Evolutionary conservation across 176 grass and related monocot genomes (phyloP).

Genomic region (Oryza glumipatula): DNA sequence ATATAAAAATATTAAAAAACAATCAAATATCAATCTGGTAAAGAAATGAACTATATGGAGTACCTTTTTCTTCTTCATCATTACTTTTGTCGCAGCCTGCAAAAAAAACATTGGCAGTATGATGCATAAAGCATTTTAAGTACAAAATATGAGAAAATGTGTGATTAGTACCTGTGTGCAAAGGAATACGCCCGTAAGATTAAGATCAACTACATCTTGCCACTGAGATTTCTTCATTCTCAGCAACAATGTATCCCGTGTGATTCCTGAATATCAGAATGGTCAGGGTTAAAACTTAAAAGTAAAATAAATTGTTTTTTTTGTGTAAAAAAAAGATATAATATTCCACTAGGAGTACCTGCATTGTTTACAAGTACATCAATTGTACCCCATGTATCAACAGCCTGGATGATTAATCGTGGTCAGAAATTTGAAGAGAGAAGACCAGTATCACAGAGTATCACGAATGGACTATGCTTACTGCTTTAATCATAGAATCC

Average conservation of each 20-base stretch:
- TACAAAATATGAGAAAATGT: neutral
- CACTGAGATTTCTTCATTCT: conserved; percentile 83
- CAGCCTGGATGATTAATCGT: conserved; percentile 52
- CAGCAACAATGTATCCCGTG: conserved; percentile 73
- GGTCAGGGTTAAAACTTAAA: neutral
- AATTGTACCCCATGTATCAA: conserved; percentile 70
- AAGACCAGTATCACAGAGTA: too few species aligned
- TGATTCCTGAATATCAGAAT: conserved; percentile 60
- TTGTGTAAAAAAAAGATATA: neutral
- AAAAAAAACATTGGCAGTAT: conserved; percentile 13
- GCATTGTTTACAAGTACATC: conserved; percentile 83
- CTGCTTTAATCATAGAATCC: conserved; percentile 82
- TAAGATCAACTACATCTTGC: conserved; percentile 78
- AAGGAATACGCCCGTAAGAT: conserved; percentile 75
- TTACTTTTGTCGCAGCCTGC: conserved; percentile 73
- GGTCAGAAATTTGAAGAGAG: neutral
- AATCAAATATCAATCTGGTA: conserved; percentile 1
- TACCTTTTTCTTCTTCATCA: conserved; percentile 89
- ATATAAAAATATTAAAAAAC: neutral
- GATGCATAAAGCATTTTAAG: neutral
- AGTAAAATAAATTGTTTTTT: conserved; percentile 21
- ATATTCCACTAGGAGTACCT: conserved; percentile 40
- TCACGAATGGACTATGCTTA: conserved; percentile 38
- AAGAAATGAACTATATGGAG: neutral
- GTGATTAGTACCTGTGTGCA: conserved; percentile 61